Percentiles rank a stretch among this genome's conserved stretches.
phyloP scores from a whole-genome alignment of 164 flowering plant species.

The Vitis riparia region DNA sequence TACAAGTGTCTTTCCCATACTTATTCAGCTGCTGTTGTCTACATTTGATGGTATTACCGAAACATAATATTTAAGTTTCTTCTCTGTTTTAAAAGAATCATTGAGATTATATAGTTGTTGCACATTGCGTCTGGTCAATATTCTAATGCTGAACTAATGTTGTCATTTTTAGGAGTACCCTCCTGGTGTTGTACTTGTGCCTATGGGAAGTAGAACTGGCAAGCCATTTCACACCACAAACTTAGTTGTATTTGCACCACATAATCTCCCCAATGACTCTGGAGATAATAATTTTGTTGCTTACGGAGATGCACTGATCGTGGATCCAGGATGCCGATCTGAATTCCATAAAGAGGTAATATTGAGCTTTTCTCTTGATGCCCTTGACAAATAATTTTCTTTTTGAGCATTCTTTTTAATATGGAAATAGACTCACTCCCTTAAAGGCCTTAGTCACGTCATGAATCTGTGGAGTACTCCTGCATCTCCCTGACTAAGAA shows the following conservation, averaged over 20 bases:
- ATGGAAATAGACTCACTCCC: background rate
- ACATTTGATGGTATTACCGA: no score
- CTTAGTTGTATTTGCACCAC: slow-evolving; percentile 72
- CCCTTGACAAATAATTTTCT: background rate
- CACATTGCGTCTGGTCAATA: background rate
- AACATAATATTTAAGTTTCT: no score
- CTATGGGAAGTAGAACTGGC: slow-evolving; percentile 81
- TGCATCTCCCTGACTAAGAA: background rate
- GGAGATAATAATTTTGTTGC: slow-evolving; percentile 33
- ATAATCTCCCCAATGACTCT: slow-evolving; percentile 21
- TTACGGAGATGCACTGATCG: slow-evolving; percentile 79
- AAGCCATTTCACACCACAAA: slow-evolving; percentile 90
- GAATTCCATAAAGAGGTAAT: slow-evolving; percentile 63
- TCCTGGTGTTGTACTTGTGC: slow-evolving; percentile 72
- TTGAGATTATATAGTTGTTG: no score
- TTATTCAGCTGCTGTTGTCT: no score
- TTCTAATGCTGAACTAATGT: slow-evolving; percentile 1
- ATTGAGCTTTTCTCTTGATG: background rate
- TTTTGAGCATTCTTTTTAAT: background rate
- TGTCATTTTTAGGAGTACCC: slow-evolving; percentile 82
- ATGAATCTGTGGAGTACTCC: no score
- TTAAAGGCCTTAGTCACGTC: background rate
- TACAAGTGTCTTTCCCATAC: no score
- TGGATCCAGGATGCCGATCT: slow-evolving; percentile 88
- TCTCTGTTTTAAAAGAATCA: no score